Conservation (phyloP, 257 asterid species). For the Perilla frutescens region DNA sequence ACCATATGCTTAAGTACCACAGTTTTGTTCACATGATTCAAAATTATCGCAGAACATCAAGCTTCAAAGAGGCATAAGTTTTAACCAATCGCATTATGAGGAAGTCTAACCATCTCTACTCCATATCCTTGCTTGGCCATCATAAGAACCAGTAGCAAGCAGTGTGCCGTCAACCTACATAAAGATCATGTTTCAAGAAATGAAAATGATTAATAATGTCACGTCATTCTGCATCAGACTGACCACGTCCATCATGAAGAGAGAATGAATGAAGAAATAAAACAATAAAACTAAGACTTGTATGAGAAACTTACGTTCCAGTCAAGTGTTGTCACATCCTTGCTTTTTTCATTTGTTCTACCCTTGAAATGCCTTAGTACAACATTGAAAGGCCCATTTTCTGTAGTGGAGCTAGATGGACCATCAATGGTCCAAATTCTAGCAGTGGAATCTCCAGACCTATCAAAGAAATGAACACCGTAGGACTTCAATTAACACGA, state of each 20-base stretch:
- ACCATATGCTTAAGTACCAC: conserved; percentile 24
- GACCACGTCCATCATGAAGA: conserved; percentile 3
- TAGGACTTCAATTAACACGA: conserved; percentile 5
- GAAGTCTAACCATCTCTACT: conserved; percentile 73
- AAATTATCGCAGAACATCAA: conserved; percentile 6
- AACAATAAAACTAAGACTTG: conserved; percentile 8
- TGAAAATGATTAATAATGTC: conserved; percentile 16
- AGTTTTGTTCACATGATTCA: conserved; percentile 8
- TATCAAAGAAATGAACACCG: conserved; percentile 35
- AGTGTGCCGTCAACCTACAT: conserved; percentile 83
- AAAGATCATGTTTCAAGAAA: conserved; percentile 33
- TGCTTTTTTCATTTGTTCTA: conserved; percentile 91
- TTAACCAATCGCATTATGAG: conserved; percentile 30
- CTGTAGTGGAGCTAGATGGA: conserved; percentile 65
- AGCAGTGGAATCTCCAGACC: conserved; percentile 99
- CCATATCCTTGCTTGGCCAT: conserved; percentile 99
- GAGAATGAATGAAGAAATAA: neutral
- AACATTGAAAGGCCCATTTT: conserved; percentile 66
- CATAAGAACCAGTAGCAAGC: conserved; percentile 98
- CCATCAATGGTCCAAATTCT: conserved; percentile 88
- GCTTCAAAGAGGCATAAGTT: conserved; percentile 16
- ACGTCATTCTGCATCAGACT: conserved; percentile 24
- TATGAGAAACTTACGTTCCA: conserved; percentile 74
- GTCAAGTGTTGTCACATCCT: conserved; percentile 98
- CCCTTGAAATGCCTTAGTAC: conserved; percentile 90